Evolutionary conservation across 257 asterid species (phyloP).

Genomic region (Cordia subcordata): DNA sequence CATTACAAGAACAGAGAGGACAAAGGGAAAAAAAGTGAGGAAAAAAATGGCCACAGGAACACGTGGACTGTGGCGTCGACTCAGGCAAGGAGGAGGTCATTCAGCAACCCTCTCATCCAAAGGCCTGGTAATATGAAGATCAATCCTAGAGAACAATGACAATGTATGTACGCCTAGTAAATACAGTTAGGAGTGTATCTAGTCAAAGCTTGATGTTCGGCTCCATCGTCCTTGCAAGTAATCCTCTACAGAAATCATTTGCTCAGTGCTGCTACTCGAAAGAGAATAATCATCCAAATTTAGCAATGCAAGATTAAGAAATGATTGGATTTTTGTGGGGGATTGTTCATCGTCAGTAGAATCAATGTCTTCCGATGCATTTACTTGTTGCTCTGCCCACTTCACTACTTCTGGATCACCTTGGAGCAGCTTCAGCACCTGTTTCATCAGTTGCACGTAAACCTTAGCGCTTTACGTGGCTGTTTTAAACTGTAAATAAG

Average conservation of each 20-base stretch:
- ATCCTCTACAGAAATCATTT: conserved; percentile 55
- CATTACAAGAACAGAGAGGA: too few relatives aligned
- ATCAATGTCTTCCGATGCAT: conserved; percentile 23
- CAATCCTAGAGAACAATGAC: too few relatives aligned
- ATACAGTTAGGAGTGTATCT: neutral
- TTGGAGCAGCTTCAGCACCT: conserved; percentile 60
- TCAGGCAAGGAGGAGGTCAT: too few relatives aligned
- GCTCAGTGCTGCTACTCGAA: conserved; percentile 51
- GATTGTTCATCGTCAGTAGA: conserved; percentile 30
- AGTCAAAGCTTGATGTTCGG: neutral
- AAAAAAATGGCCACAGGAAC: too few relatives aligned
- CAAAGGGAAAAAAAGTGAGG: too few relatives aligned
- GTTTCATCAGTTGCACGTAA: conserved; percentile 9
- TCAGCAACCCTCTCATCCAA: too few relatives aligned
- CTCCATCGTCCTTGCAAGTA: conserved; percentile 8
- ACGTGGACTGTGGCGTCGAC: too few relatives aligned
- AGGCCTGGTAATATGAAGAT: too few relatives aligned
- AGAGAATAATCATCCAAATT: conserved; percentile 52
- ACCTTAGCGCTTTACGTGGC: neutral
- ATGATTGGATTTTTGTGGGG: conserved; percentile 43
- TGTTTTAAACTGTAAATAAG: neutral
- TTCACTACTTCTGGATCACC: conserved; percentile 38
- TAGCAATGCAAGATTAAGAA: conserved; percentile 51
- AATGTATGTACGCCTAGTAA: too few relatives aligned
- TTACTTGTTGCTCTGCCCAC: conserved; percentile 46